Conservation (phyloP, 2,329 filamentous ascomycete genomes). For the Ceratocystis destructans region DNA sequence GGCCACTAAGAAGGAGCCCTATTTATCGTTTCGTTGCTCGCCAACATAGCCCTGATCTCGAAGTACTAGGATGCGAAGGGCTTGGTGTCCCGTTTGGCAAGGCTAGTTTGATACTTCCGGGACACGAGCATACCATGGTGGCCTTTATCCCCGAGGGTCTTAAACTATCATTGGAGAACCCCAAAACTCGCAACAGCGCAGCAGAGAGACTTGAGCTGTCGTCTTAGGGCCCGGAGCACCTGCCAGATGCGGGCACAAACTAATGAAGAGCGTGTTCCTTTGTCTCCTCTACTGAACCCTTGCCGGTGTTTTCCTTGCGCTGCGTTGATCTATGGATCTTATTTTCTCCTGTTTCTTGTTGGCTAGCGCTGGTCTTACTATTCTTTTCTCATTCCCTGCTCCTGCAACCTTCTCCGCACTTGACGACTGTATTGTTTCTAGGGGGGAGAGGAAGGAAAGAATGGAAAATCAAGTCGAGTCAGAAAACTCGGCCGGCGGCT, state of each 20-base stretch:
- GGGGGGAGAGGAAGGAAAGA: not conserved
- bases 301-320: not conserved
- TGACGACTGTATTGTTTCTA: conserved; percentile 1
- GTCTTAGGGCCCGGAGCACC: not conserved
- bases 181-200: not conserved
- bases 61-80: not conserved
- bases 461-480: not conserved
- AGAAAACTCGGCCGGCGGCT: not conserved
- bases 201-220: not conserved
- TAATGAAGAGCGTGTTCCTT: not conserved
- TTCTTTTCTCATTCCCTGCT: not conserved
- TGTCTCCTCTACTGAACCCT: not conserved
- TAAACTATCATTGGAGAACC: not conserved
- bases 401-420: not conserved
- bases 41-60: not conserved
- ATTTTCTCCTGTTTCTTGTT: not conserved
- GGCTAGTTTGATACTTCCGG: not conserved
- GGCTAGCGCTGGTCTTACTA: not conserved
- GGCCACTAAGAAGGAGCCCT: not conserved
- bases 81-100: not conserved
- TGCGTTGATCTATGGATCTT: not conserved
- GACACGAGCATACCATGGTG: not conserved
- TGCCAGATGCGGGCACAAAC: not conserved
- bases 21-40: not conserved
- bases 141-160: not conserved